A percentile compares a stretch with the other conserved stretches of the same genome.
Evolutionary conservation across 2,329 filamentous ascomycete species (phyloP).

Genomic region (Verticillium albo-atrum): DNA sequence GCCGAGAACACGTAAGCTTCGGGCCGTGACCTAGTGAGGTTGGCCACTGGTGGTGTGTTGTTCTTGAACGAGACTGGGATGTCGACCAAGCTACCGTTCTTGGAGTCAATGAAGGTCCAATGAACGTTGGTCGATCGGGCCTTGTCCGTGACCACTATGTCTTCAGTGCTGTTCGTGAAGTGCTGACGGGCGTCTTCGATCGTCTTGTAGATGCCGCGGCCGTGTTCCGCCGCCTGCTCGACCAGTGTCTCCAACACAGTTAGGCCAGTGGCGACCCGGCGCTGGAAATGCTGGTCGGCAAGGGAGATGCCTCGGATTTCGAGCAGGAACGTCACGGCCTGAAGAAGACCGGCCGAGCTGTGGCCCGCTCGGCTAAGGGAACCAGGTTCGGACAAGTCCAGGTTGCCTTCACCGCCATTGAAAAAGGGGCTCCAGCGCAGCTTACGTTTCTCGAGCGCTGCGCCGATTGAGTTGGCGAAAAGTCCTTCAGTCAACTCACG

Average conservation of each 20-base stretch:
- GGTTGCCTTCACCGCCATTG: constrained; percentile 2
- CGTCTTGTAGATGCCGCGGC: constrained; percentile 4
- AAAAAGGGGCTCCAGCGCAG: constrained; percentile 8
- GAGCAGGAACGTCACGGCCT: constrained; percentile 6
- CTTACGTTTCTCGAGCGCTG: constrained; percentile 1
- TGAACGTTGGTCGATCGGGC: neutral
- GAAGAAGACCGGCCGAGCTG: constrained; percentile 5
- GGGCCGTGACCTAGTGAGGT: constrained; percentile 5
- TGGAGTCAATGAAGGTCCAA: constrained; percentile 5
- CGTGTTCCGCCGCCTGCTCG: constrained; percentile 3
- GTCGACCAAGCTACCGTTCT: constrained; percentile 4
- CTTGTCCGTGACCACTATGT: constrained; percentile 9
- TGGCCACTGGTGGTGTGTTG: constrained; percentile 7
- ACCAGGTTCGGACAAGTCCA: constrained; percentile 5
- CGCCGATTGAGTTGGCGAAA: constrained; percentile 2
- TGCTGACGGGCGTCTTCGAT: constrained; percentile 6
- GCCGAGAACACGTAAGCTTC: constrained; percentile 9
- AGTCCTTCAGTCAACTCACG: constrained; percentile 6
- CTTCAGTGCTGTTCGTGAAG: constrained; percentile 6
- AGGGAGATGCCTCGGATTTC: constrained; percentile 9
- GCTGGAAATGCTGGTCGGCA: constrained; percentile 9
- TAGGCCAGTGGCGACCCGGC: constrained; percentile 5
- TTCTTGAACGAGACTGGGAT: constrained; percentile 9
- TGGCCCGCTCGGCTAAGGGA: constrained; percentile 7
- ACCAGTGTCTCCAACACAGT: constrained; percentile 4